Evolutionary conservation across 2,329 filamentous ascomycete species (phyloP), one percentile per base, ranked within the genome.

Genomic region (Verruconis gallopava): DNA sequence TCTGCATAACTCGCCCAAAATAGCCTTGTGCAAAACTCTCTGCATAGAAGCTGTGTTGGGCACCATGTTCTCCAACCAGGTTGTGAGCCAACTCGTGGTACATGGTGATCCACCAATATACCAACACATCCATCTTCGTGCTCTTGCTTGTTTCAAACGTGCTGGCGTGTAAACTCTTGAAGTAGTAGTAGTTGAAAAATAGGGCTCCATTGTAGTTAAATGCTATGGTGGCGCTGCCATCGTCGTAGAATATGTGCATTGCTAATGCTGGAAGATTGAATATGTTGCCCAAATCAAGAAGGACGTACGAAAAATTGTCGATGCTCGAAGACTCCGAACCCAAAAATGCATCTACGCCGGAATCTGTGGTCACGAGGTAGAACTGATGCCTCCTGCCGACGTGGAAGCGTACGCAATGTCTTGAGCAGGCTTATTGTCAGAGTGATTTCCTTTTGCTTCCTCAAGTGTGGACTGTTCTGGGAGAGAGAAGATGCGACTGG

Each of bases 11-110:
- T 55, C 74, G 77, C 15, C 70, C 63, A 56, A 88, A 86, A 60
- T 86, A 89, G 53, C 83, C 73, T 18, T 39, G 33, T 18, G 35
- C 38, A 17, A 42, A 46, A 34, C 53, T 72, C 60, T 62, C 78
- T 64, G 80, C 89, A 55, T 91, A 93, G 56, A 79, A 93, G 53
- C 79, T 83, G 60, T 93, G 85, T 42, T 81, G 73, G 13, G 81
- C 69, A 53, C 80, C 81, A 59, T 96, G 89, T 48, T 77, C 72
- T 28, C 65, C 63, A 5, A 94, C 85, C 42, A 98, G 64, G 57
- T 98, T 98, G 63, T 98, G 91, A 44, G 91, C 88, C 59, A 98
- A 64, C 64, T 98, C 93, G 58, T 98, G 91, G 47, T 86, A 93
- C 47, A 95, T 60, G n/a, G 91, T 86, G 48, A 94, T 82, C 75